Percentiles rank a stretch among this genome's conserved stretches.
phyloP scores from a whole-genome alignment of 768 basidiomycete species.

The Tylopilus subfusipes region DNA sequence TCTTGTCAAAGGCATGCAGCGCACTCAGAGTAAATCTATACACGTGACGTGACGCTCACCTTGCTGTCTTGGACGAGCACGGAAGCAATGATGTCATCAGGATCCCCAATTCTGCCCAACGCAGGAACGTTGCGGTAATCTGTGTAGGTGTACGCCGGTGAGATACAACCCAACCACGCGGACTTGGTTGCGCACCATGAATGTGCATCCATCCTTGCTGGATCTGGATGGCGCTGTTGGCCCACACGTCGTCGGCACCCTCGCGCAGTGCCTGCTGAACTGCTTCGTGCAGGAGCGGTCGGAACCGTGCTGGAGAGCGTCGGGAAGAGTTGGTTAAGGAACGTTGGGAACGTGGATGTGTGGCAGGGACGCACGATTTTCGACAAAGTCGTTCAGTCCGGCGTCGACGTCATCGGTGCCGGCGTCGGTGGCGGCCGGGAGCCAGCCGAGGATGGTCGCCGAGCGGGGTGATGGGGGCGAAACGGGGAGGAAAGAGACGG shows the following conservation, averaged over 20 bases:
- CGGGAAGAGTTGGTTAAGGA: neutral
- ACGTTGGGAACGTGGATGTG: neutral
- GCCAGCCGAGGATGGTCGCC: slow-evolving; percentile 61
- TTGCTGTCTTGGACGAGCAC: slow-evolving; percentile 70
- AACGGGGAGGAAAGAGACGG: slow-evolving; percentile 57
- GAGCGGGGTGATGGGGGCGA: slow-evolving; percentile 46
- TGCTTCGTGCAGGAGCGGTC: slow-evolving; percentile 56
- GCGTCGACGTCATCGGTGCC: slow-evolving; percentile 38
- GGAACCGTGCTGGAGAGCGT: slow-evolving; percentile 49
- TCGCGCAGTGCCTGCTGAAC: slow-evolving; percentile 53
- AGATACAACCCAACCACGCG: neutral
- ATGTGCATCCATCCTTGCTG: slow-evolving; percentile 88
- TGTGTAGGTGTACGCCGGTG: slow-evolving; percentile 23
- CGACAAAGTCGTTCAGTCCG: slow-evolving; percentile 65
- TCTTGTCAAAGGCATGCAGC: slow-evolving; percentile 36
- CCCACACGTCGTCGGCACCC: slow-evolving; percentile 62
- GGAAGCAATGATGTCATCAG: slow-evolving; percentile 78
- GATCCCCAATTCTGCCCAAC: slow-evolving; percentile 71
- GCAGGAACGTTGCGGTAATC: slow-evolving; percentile 75
- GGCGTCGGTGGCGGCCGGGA: slow-evolving; percentile 47
- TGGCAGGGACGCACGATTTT: slow-evolving; percentile 53
- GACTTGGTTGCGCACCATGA: slow-evolving; percentile 39
- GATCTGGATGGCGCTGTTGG: slow-evolving; percentile 59
- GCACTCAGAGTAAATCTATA: neutral
- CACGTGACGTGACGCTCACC: slow-evolving; percentile 33